Percentiles rank a stretch among this genome's conserved stretches.
Conservation (phyloP, 192 early-diverging fungal species). For the Mortierella antarctica region DNA sequence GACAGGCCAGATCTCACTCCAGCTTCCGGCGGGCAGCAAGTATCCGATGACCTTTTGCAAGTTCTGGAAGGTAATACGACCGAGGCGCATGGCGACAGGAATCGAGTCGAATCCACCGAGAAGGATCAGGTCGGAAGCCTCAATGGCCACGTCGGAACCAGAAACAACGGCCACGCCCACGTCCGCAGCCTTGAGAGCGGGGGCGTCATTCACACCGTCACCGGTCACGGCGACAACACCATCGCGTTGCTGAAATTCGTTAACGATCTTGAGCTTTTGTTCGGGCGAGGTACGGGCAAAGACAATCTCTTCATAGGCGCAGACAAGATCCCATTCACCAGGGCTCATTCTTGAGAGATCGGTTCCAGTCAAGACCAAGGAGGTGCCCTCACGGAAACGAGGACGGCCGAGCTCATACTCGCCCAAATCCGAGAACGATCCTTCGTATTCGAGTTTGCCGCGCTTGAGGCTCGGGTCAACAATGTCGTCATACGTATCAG, state of each 20-base stretch:
- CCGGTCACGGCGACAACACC: constrained; percentile 88
- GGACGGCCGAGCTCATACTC: constrained; percentile 30
- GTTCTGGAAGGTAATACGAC: constrained; percentile 89
- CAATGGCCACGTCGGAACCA: constrained; percentile 84
- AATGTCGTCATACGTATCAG: constrained; percentile 53
- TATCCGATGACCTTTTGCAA: constrained; percentile 89
- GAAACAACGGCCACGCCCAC: constrained; percentile 91
- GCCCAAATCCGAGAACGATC: constrained; percentile 11
- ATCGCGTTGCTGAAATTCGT: constrained; percentile 78
- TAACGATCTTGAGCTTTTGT: constrained; percentile 78
- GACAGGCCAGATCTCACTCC: constrained; percentile 82
- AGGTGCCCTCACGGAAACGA: constrained; percentile 26
- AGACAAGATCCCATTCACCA: constrained; percentile 78
- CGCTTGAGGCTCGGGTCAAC: constrained; percentile 27
- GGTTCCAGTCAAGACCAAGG: constrained; percentile 74
- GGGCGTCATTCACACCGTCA: constrained; percentile 94
- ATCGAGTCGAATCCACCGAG: constrained; percentile 59
- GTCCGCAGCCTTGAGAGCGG: constrained; percentile 89
- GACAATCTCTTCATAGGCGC: constrained; percentile 79
- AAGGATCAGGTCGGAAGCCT: constrained; percentile 74
- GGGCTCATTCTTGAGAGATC: constrained; percentile 70
- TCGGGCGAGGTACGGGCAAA: constrained; percentile 94
- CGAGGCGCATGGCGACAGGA: constrained; percentile 80
- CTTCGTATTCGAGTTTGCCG: constrained; percentile 25
- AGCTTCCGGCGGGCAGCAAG: constrained; percentile 80